Evolutionary conservation across 108 stramenopile genomes (phyloP).

Genomic region (Cyclostephanos invisitatus): DNA sequence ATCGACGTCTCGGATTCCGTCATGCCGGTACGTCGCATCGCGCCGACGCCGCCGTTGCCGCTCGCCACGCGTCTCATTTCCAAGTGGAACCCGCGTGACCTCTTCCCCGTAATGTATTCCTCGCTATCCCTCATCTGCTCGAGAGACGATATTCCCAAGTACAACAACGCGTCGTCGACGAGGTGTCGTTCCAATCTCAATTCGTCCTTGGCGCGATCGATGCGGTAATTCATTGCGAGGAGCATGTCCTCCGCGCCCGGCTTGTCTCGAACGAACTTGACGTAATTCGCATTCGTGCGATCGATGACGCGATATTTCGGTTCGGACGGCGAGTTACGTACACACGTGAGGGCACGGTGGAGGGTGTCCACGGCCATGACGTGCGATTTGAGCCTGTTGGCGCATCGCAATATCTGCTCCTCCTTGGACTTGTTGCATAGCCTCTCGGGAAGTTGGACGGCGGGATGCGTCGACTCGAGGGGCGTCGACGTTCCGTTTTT

Average conservation of each 20-base stretch:
- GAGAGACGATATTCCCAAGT: slow-evolving; percentile 77
- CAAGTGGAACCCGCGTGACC: slow-evolving; percentile 35
- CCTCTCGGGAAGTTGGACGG: slow-evolving; percentile 71
- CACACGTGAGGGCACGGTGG: slow-evolving; percentile 47
- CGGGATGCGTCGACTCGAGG: slow-evolving; percentile 53
- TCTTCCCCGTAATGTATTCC: slow-evolving; percentile 65
- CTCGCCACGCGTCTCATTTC: slow-evolving; percentile 43
- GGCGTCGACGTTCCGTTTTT: slow-evolving; percentile 22
- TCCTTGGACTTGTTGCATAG: slow-evolving; percentile 74
- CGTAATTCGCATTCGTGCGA: slow-evolving; percentile 55
- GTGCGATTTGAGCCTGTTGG: slow-evolving; percentile 66
- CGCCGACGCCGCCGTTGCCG: slow-evolving; percentile 18
- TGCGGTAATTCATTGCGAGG: slow-evolving; percentile 71
- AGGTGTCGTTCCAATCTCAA: slow-evolving; percentile 52
- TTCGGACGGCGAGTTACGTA: slow-evolving; percentile 55
- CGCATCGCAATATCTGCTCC: slow-evolving; percentile 76
- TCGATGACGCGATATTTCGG: slow-evolving; percentile 72
- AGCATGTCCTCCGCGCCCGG: slow-evolving; percentile 81
- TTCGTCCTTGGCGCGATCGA: slow-evolving; percentile 24
- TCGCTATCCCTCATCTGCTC: slow-evolving; percentile 60
- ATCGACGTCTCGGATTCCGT: slow-evolving; percentile 27
- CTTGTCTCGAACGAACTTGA: slow-evolving; percentile 51
- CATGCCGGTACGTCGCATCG: slow-evolving; percentile 18
- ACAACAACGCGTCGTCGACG: slow-evolving; percentile 74
- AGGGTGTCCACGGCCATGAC: slow-evolving; percentile 80